phyloP scores from a whole-genome alignment of 106 monocot species.

The Dioscorea zingiberensis region DNA sequence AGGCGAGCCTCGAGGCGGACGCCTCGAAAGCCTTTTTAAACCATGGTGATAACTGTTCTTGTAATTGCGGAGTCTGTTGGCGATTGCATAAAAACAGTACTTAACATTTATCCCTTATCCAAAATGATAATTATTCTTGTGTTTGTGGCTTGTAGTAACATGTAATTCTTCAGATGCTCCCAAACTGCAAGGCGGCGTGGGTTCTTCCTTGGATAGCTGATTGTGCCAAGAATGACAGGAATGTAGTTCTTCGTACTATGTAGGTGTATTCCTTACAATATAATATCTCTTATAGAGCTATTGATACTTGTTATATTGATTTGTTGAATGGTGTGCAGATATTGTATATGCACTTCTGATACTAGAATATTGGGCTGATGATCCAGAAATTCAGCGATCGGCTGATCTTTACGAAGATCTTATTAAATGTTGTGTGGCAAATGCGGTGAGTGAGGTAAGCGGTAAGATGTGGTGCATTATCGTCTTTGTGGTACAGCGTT shows the following conservation, averaged over 20 bases:
- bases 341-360: conserved; percentile 93
- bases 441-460: conserved; percentile 98
- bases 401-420: conserved; percentile 97
- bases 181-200: conserved; percentile 93
- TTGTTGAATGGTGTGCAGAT: conserved; percentile 36
- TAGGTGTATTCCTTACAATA: no score
- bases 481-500: not conserved
- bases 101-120: not conserved
- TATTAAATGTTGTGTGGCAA: conserved; percentile 95
- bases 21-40: no score
- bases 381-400: conserved; percentile 86
- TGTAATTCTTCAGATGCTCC: conserved; percentile 55
- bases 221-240: conserved; percentile 87
- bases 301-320: not conserved
- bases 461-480: not conserved
- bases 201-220: conserved; percentile 83
- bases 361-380: conserved; percentile 99
- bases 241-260: conserved; percentile 94
- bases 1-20: no score
- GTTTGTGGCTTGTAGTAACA: not conserved
- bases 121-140: not conserved
- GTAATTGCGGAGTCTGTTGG: conserved; percentile 98
- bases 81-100: conserved; percentile 96
- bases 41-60: conserved; percentile 95
- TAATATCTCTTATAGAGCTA: not conserved